Percentiles rank a stretch among this genome's conserved stretches.
phyloP scores from a whole-genome alignment of 1,284 basidiomycete genomes.

The Trichosporon inkin region DNA sequence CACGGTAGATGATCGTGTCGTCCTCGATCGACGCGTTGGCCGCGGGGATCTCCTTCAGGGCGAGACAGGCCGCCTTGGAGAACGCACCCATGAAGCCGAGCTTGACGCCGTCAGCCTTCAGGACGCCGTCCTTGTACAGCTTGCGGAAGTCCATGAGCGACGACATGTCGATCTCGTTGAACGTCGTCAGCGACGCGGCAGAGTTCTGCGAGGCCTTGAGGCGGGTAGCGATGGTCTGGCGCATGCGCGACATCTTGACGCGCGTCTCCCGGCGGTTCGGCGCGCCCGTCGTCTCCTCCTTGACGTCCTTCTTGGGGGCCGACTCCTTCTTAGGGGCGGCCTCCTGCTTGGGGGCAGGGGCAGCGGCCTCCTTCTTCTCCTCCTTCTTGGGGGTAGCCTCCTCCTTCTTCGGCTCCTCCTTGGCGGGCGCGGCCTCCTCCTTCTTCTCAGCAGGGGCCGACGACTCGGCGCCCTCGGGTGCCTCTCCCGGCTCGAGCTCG shows the following conservation, averaged over 20 bases:
- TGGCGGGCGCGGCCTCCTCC: slow-evolving; percentile 38
- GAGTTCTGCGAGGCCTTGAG: slow-evolving; percentile 98
- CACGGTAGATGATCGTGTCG: slow-evolving; percentile 91
- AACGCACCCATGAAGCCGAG: slow-evolving; percentile 99
- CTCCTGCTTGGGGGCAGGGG: slow-evolving; percentile 3
- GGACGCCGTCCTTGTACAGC: slow-evolving; percentile 88
- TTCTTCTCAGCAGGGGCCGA: slow-evolving; percentile 49
- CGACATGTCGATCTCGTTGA: slow-evolving; percentile 99
- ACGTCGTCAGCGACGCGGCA: slow-evolving; percentile 93
- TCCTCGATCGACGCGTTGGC: slow-evolving; percentile 93
- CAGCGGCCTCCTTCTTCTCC: slow-evolving; percentile 35
- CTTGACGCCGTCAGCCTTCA: slow-evolving; percentile 93
- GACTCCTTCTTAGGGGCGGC: slow-evolving; percentile 45
- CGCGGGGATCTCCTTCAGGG: slow-evolving; percentile 85
- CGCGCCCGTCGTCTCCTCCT: slow-evolving; percentile 47
- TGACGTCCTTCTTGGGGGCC: slow-evolving; percentile 52
- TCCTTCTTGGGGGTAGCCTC: slow-evolving; percentile 12
- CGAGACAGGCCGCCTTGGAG: slow-evolving; percentile 78
- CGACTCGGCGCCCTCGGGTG: slow-evolving; percentile 47
- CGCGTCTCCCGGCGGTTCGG: slow-evolving; percentile 71
- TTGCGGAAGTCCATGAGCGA: slow-evolving; percentile 88
- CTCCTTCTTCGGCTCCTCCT: slow-evolving; percentile 51
- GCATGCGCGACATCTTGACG: slow-evolving; percentile 98
- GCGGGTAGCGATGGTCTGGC: slow-evolving; percentile 91
- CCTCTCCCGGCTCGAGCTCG: slow-evolving; percentile 78